phyloP scores from a whole-genome alignment of 2,329 filamentous ascomycete genomes.

The Myriangium duriaei region DNA sequence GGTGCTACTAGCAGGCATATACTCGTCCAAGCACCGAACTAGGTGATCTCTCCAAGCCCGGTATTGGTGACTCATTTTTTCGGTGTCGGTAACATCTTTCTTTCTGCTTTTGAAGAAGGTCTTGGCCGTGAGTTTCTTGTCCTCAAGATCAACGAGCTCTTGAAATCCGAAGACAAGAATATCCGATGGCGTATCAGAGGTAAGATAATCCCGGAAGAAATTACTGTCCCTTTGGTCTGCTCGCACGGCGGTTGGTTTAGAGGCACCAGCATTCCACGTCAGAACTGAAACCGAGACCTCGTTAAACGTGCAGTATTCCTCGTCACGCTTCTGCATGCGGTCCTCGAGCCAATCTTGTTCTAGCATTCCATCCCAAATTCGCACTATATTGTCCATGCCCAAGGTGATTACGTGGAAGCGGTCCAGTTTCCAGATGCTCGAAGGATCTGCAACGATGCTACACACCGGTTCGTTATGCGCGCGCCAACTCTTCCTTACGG shows the following conservation, averaged over 20 bases:
- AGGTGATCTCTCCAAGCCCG: slow-evolving; percentile 92
- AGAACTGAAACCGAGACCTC: slow-evolving; percentile 69
- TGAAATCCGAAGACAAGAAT: slow-evolving; percentile 95
- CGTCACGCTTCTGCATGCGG: slow-evolving; percentile 73
- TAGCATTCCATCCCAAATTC: slow-evolving; percentile 82
- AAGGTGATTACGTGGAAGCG: slow-evolving; percentile 75
- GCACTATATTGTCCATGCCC: slow-evolving; percentile 73
- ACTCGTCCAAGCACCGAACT: slow-evolving; percentile 67
- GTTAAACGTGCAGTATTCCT: slow-evolving; percentile 73
- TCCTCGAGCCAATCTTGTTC: slow-evolving; percentile 90
- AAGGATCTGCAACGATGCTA: slow-evolving; percentile 63
- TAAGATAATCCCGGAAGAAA: slow-evolving; percentile 72
- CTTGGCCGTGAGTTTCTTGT: slow-evolving; percentile 95
- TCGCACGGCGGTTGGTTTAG: slow-evolving; percentile 71
- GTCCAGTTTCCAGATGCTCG: slow-evolving; percentile 75
- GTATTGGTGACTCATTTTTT: slow-evolving; percentile 94
- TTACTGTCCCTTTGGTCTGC: slow-evolving; percentile 55
- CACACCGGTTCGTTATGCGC: slow-evolving; percentile 76
- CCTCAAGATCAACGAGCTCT: slow-evolving; percentile 93
- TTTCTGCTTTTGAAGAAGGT: slow-evolving; percentile 67
- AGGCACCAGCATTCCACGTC: slow-evolving; percentile 97
- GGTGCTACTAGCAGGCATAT: slow-evolving; percentile 60
- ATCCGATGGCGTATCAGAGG: slow-evolving; percentile 66
- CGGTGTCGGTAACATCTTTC: slow-evolving; percentile 72
- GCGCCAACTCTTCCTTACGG: slow-evolving; percentile 85